Percentiles rank a stretch among this genome's conserved stretches.
phyloP scores from a whole-genome alignment of 148 eudicot species.

The Vaccinium darrowii region DNA sequence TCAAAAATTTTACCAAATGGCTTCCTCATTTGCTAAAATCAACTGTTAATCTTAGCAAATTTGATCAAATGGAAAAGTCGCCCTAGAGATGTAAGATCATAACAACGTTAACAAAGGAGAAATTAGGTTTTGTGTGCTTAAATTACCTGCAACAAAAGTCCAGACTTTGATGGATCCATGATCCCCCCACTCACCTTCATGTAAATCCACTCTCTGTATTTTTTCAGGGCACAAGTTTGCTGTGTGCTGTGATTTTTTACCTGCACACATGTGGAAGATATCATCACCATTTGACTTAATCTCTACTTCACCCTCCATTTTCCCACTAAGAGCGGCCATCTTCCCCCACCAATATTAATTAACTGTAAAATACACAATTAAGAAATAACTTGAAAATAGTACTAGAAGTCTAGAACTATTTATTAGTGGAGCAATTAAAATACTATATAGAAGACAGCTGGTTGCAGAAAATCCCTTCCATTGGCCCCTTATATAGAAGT shows the following conservation, averaged over 20 bases:
- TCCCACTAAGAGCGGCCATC: not conserved
- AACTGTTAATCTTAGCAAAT: too few relatives aligned
- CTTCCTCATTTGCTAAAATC: too few relatives aligned
- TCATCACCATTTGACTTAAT: not conserved
- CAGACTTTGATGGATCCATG: slow-evolving; percentile 17
- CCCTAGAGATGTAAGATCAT: too few relatives aligned
- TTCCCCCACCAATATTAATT: not conserved
- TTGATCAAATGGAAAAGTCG: too few relatives aligned
- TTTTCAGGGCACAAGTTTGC: slow-evolving; percentile 12
- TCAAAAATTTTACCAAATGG: too few relatives aligned
- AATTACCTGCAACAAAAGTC: slow-evolving; percentile 21
- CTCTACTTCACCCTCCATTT: slow-evolving; percentile 5
- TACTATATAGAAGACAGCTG: too few relatives aligned
- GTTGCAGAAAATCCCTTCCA: too few relatives aligned
- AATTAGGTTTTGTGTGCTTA: not conserved
- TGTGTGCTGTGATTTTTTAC: slow-evolving; percentile 18
- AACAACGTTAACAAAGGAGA: too few relatives aligned
- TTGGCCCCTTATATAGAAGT: too few relatives aligned
- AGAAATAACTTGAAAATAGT: not conserved
- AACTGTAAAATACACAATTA: not conserved
- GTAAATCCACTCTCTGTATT: slow-evolving; percentile 16
- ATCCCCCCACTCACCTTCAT: slow-evolving; percentile 27
- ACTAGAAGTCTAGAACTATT: too few relatives aligned
- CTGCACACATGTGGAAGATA: not conserved
- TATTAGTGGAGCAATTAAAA: too few relatives aligned